These are phyloP conservation scores for Cladosporium sp. DNA, from an alignment of 2,329 filamentous ascomycete genomes.

Conservation along the genomic window DNA sequence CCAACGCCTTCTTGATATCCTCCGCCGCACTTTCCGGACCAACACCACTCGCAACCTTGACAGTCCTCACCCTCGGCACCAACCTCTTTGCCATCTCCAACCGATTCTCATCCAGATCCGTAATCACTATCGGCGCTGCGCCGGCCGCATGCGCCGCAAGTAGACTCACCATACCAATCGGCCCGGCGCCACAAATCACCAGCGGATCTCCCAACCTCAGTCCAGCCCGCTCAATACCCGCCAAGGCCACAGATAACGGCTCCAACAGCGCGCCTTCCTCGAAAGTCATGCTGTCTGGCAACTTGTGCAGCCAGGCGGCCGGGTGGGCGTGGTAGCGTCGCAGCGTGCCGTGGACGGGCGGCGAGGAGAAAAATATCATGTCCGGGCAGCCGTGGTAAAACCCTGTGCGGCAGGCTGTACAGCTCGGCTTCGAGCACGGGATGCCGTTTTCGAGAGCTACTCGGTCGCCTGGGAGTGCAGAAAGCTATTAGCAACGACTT, in stretches of 20 bases:
- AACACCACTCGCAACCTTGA: slow-evolving; percentile 34
- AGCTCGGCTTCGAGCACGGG: slow-evolving; percentile 28
- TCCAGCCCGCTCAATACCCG: slow-evolving; percentile 38
- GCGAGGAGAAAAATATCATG: slow-evolving; percentile 30
- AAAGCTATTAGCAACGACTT: too few relatives aligned
- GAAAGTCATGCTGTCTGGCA: slow-evolving; percentile 37
- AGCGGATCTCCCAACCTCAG: slow-evolving; percentile 38
- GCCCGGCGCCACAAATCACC: slow-evolving; percentile 35
- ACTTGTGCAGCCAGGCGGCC: slow-evolving; percentile 29
- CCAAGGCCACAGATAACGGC: slow-evolving; percentile 46
- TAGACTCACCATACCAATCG: slow-evolving; percentile 38
- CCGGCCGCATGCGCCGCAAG: slow-evolving; percentile 43
- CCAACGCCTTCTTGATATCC: slow-evolving; percentile 33
- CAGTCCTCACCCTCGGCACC: slow-evolving; percentile 35
- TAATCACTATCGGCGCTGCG: slow-evolving; percentile 41
- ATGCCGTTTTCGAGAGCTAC: slow-evolving; percentile 33
- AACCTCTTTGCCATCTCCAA: slow-evolving; percentile 35
- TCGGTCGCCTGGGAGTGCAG: slow-evolving; percentile 22
- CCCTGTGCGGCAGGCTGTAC: slow-evolving; percentile 27
- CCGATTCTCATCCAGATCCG: slow-evolving; percentile 40
- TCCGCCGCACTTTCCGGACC: slow-evolving; percentile 33
- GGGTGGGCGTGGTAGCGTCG: slow-evolving; percentile 30
- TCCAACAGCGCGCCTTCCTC: slow-evolving; percentile 46
- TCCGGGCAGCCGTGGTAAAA: slow-evolving; percentile 28
- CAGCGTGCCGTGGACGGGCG: slow-evolving; percentile 28